Evolutionary conservation across 73 alveolate genomes (phyloP).

Genomic region (Breviolum minutum): DNA sequence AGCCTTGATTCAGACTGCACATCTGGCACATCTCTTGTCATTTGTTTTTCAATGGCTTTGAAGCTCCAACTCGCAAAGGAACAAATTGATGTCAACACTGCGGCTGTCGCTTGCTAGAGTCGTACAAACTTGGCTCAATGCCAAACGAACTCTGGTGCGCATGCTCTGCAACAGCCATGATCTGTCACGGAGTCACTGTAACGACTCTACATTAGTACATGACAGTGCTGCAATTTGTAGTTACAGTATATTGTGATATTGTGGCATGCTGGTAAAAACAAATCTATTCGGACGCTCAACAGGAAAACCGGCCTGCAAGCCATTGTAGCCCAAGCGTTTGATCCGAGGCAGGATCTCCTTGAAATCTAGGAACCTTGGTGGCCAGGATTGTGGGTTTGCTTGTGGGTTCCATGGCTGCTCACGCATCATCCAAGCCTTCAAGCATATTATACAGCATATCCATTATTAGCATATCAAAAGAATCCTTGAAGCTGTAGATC

Average conservation of each 20-base stretch:
- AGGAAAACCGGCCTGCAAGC: conserved; percentile 95
- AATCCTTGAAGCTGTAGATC: background rate
- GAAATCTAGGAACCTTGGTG: conserved; percentile 96
- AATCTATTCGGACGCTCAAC: too few relatives aligned
- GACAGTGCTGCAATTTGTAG: too few relatives aligned
- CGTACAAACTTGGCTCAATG: background rate
- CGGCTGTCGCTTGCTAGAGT: too few relatives aligned
- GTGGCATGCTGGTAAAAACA: too few relatives aligned
- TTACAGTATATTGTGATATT: too few relatives aligned
- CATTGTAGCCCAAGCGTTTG: conserved; percentile 98
- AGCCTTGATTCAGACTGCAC: conserved; percentile 29
- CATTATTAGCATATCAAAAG: too few relatives aligned
- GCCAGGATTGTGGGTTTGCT: background rate
- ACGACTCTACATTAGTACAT: background rate
- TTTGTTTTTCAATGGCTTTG: background rate
- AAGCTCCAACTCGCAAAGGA: too few relatives aligned
- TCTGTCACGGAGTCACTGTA: background rate
- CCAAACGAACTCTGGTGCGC: conserved; percentile 99
- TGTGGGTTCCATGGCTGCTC: background rate
- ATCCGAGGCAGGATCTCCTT: conserved; percentile 98
- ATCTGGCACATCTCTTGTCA: background rate
- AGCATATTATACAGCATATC: too few relatives aligned
- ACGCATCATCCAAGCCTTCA: too few relatives aligned
- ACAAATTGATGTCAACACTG: too few relatives aligned
- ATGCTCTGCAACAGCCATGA: conserved; percentile 97